Percentiles rank a stretch among this genome's conserved stretches.
These are phyloP conservation scores for Stromatinia cepivora DNA, from an alignment of 2,329 filamentous ascomycete species.

Conservation along the genomic window DNA sequence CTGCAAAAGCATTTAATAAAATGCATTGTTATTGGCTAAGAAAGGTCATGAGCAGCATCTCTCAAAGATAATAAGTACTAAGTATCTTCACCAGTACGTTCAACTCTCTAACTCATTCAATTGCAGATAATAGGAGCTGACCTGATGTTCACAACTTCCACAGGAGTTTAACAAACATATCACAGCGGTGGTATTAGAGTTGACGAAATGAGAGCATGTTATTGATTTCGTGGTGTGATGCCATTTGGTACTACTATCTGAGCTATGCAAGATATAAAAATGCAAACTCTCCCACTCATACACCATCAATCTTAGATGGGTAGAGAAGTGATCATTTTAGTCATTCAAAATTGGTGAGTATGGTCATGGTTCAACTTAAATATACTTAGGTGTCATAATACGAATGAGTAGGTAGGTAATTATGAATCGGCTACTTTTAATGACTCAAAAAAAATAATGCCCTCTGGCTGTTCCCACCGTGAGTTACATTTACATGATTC, in stretches of 20 bases:
- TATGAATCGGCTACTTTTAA: not conserved
- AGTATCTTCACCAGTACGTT: not conserved
- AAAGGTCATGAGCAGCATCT: no score
- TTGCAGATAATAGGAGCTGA: no score
- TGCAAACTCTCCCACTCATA: no score
- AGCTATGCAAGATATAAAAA: not conserved
- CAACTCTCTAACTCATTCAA: rapidly evolving
- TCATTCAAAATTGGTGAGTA: not conserved
- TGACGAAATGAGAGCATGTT: not conserved
- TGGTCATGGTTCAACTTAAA: not conserved
- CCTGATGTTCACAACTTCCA: no score
- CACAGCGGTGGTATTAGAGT: not conserved
- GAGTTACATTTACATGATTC: no score
- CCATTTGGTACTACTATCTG: not conserved
- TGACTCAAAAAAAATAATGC: not conserved
- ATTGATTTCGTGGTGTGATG: not conserved
- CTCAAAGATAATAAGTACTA: not conserved
- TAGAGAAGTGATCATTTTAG: not conserved
- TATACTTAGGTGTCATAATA: not conserved
- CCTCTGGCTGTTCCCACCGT: not conserved
- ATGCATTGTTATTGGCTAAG: not conserved
- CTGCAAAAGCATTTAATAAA: not conserved
- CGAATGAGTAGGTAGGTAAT: not conserved
- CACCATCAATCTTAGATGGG: not conserved
- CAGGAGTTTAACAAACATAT: not conserved